Base-by-base conservation (phyloP, 2,329 filamentous ascomycete genomes). In the Talaromyces sp. region DNA sequence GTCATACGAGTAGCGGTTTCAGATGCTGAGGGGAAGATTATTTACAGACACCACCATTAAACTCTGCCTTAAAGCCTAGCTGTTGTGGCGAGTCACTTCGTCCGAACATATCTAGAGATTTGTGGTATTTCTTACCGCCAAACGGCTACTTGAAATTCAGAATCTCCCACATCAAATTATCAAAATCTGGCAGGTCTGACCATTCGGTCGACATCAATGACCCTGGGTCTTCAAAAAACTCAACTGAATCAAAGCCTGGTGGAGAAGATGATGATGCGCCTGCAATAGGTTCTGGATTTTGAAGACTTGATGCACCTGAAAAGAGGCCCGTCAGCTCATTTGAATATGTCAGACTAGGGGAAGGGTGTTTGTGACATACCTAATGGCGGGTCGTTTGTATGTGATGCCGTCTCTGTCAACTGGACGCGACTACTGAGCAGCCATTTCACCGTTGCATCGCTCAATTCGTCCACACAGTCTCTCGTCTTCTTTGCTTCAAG, bases 401-500 rank as follows among this genome's bases (percentile, higher is more conserved):
- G 23, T 8, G 50, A 31, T 8, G 28, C 12, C 14, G 28, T 30
- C 10, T 31, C 28, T 12, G 27, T 31, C 27, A 30, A 31, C 12
- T 33, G 50, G 23, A 31, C 27, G 10, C 27, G 50, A 31, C 28
- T 10, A 23, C 27, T 53, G 9, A 68, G 51, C 31, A 69, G 62
- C 9, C 67, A 64, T 50, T 69, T 68, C 7, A 74, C 61, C 0
- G 70, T 73, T 9, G 67, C 65, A n/a, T 64, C 61, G 1, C 68
- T 72, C 42, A 73, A 40, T 12, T 73, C 69, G 18, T 70, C 68
- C 14, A 73, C 67, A 28, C 71, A 74, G 44, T 73, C 71, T 6
- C 71, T 65, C 5, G 71, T 70, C 12, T 69, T 62, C 31, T 67
- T 68, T 18, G 81, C 82, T 4, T 81, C 81, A 0, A 76, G 72